These are phyloP conservation scores for Tetracladium marchalianum DNA, from an alignment of 495 filamentous ascomycete species.

Conservation along the genomic window DNA sequence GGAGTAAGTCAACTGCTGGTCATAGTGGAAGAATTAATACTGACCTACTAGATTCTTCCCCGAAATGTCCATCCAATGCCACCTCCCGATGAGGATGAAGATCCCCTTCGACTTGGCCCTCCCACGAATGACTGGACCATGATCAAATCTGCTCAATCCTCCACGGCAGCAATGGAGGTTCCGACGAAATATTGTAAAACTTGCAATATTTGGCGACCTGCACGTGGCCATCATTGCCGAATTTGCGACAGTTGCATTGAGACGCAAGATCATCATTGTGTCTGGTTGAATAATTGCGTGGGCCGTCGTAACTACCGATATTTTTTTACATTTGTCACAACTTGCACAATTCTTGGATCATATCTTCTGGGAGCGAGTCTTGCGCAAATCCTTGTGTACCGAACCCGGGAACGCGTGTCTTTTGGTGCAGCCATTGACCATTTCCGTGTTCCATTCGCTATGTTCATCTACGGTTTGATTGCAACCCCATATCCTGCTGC, in stretches of 20 bases:
- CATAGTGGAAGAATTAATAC: not conserved
- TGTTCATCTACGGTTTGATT: slow-evolving; percentile 75
- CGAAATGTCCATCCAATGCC: slow-evolving; percentile 61
- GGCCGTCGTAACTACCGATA: slow-evolving; percentile 97
- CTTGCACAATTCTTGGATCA: slow-evolving; percentile 62
- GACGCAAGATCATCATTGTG: slow-evolving; percentile 96
- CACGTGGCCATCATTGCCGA: slow-evolving; percentile 90
- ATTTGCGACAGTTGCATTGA: slow-evolving; percentile 96
- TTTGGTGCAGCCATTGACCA: slow-evolving; percentile 56
- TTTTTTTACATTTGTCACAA: slow-evolving; percentile 82
- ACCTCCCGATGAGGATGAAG: slow-evolving; percentile 49
- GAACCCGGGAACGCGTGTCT: slow-evolving; percentile 42
- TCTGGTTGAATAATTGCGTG: slow-evolving; percentile 98
- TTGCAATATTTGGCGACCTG: slow-evolving; percentile 93
- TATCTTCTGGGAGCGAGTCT: slow-evolving; percentile 69
- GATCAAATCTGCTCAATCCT: slow-evolving; percentile 60
- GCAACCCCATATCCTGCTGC: slow-evolving; percentile 73
- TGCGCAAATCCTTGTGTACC: slow-evolving; percentile 70
- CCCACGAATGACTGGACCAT: slow-evolving; percentile 85
- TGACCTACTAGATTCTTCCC: slow-evolving; percentile 57
- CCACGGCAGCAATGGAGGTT: slow-evolving; percentile 83
- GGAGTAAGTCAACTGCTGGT: slow-evolving; percentile 53
- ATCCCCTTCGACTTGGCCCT: slow-evolving; percentile 71
- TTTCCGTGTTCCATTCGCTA: slow-evolving; percentile 74
- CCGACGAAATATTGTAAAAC: slow-evolving; percentile 97